Conservation (phyloP, 148 eudicot species). For the Dysphania ambrosioides region DNA sequence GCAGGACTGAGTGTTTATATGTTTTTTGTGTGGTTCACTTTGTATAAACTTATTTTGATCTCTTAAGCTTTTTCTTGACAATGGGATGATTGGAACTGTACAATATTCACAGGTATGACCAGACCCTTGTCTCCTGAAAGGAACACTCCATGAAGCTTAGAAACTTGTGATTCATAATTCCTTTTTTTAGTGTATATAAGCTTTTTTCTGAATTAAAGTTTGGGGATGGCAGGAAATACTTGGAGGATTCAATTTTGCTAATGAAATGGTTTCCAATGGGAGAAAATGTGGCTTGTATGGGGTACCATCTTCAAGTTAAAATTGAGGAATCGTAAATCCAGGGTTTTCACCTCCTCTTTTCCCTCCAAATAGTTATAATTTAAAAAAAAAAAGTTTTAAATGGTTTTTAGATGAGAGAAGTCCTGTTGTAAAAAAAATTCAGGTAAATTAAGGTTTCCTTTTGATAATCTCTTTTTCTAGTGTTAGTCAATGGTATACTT, state of each 20-base stretch:
- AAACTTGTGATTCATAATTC: neutral
- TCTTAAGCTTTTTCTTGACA: neutral
- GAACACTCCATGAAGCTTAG: neutral
- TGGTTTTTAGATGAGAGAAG: neutral
- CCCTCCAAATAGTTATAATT: neutral
- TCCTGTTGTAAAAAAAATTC: too few species aligned
- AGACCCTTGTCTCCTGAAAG: neutral
- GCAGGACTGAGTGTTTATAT: neutral
- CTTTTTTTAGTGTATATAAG: neutral
- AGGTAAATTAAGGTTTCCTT: neutral
- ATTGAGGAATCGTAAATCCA: neutral
- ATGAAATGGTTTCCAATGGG: too few species aligned
- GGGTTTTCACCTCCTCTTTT: neutral
- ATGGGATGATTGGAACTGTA: neutral
- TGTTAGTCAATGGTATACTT: neutral
- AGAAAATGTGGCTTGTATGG: too few species aligned
- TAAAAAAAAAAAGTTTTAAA: neutral
- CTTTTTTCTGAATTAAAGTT: neutral
- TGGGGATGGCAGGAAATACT: neutral
- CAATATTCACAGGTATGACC: neutral
- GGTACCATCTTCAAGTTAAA: too few species aligned
- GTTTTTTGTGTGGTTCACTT: neutral
- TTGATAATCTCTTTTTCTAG: neutral
- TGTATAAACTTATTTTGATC: neutral
- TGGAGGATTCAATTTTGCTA: too few species aligned